Conservation (phyloP, 169 alveolate genomes). For the Haemoproteus tartakovskyi region DNA sequence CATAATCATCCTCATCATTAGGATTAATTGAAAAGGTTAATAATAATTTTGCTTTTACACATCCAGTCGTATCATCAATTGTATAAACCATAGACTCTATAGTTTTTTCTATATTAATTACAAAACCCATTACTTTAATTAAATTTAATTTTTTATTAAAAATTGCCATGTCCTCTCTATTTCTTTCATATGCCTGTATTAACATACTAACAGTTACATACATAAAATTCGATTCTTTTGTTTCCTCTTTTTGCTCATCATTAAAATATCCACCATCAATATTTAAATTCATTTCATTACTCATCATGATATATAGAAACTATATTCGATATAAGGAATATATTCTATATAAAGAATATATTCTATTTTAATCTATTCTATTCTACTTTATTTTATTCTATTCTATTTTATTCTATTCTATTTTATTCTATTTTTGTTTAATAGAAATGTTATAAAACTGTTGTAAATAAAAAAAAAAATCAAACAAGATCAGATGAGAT, state of each 20-base stretch:
- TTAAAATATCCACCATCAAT: constrained; percentile 60
- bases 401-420: too few species aligned
- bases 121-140: constrained; percentile 61
- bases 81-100: constrained; percentile 57
- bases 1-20: constrained; percentile 14
- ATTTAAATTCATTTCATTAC: constrained; percentile 32
- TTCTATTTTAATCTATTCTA: too few species aligned
- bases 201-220: constrained; percentile 37
- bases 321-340: too few species aligned
- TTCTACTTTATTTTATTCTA: too few species aligned
- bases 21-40: constrained; percentile 36
- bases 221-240: constrained; percentile 55
- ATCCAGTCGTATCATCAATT: constrained; percentile 66
- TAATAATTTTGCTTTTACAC: constrained; percentile 47
- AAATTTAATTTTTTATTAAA: constrained; percentile 59
- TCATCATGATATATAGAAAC: too few species aligned
- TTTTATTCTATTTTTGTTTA: too few species aligned
- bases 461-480: too few species aligned
- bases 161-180: constrained; percentile 29
- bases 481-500: too few species aligned
- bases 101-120: constrained; percentile 48
- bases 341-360: too few species aligned
- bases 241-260: constrained; percentile 58
- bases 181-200: constrained; percentile 52
- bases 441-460: too few species aligned